Evolutionary conservation across 1,284 basidiomycete species (phyloP).

Genomic region (Apiotrichum domesticum): DNA sequence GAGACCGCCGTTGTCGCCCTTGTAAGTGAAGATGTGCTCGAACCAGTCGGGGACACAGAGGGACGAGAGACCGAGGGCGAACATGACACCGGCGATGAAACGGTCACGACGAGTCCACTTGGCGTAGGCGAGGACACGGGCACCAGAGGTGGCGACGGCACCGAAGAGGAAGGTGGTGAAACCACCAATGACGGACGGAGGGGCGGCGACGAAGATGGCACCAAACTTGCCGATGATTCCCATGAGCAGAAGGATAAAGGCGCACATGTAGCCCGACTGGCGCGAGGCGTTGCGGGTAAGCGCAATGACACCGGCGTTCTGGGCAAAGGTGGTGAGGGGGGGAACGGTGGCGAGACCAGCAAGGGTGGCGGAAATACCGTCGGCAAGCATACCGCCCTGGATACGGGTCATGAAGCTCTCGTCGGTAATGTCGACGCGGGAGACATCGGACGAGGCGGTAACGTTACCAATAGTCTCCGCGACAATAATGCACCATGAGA

Average conservation of each 20-base stretch:
- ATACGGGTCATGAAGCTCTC: slow-evolving; percentile 27
- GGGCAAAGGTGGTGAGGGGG: slow-evolving; percentile 33
- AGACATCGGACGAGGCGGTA: slow-evolving; percentile 27
- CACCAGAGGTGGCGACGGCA: slow-evolving; percentile 54
- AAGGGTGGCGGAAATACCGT: slow-evolving; percentile 26
- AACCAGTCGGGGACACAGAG: slow-evolving; percentile 45
- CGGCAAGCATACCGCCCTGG: slow-evolving; percentile 34
- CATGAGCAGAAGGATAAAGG: slow-evolving; percentile 30
- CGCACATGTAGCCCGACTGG: slow-evolving; percentile 31
- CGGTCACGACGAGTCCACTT: slow-evolving; percentile 66
- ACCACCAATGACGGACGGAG: slow-evolving; percentile 22
- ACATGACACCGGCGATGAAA: slow-evolving; percentile 65
- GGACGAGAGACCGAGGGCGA: slow-evolving; percentile 69
- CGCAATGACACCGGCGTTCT: slow-evolving; percentile 35
- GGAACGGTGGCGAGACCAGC: slow-evolving; percentile 31
- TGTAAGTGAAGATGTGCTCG: slow-evolving; percentile 36
- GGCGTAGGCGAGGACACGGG: slow-evolving; percentile 64
- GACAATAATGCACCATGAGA: slow-evolving; percentile 28
- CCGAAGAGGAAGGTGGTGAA: slow-evolving; percentile 44
- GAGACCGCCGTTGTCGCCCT: slow-evolving; percentile 58
- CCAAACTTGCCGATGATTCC: slow-evolving; percentile 32
- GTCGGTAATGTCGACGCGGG: slow-evolving; percentile 20
- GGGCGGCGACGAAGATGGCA: slow-evolving; percentile 30
- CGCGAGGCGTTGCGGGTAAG: slow-evolving; percentile 33
- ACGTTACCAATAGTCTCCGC: slow-evolving; percentile 34